Conservation (phyloP, 495 filamentous ascomycete genomes). For the Amorphotheca resinae region DNA sequence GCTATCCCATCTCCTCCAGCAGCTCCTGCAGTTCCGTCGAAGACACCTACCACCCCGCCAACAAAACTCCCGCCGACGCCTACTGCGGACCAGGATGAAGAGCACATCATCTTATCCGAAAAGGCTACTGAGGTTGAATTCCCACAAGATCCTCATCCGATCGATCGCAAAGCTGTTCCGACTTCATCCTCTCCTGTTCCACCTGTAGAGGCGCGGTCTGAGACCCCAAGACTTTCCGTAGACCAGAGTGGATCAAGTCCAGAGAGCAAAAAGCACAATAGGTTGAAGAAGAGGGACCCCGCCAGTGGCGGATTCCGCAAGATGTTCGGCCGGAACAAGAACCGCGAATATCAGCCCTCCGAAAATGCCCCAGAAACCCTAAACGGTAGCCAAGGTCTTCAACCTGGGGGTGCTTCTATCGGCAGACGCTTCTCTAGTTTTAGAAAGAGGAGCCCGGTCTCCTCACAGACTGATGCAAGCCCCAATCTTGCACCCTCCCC, state of each 20-base stretch:
- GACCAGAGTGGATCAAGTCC: constrained; percentile 31
- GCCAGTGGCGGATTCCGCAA: constrained; percentile 38
- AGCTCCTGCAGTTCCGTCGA: constrained; percentile 12
- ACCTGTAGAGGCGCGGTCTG: constrained; percentile 1
- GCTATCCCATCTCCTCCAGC: constrained; percentile 6
- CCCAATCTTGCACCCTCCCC: background rate
- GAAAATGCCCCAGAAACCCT: constrained; percentile 33
- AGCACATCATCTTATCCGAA: constrained; percentile 11
- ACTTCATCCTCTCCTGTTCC: background rate
- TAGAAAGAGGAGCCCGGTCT: constrained; percentile 14
- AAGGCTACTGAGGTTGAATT: constrained; percentile 12
- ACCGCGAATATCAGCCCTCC: constrained; percentile 35
- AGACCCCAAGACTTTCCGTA: constrained; percentile 27
- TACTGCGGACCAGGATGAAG: constrained; percentile 1
- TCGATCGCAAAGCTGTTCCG: constrained; percentile 3
- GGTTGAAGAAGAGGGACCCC: constrained; percentile 41
- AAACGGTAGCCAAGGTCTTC: constrained; percentile 15
- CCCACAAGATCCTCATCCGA: constrained; percentile 16
- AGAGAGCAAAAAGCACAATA: constrained; percentile 35
- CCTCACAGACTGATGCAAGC: constrained; percentile 4
- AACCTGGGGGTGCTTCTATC: constrained; percentile 5
- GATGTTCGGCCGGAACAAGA: constrained; percentile 51
- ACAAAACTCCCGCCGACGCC: constrained; percentile 19
- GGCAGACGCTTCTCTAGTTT: constrained; percentile 17
- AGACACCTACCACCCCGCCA: constrained; percentile 8